Evolutionary conservation across 2,329 filamentous ascomycete genomes (phyloP).

Genomic region (Aureobasidium sp.): DNA sequence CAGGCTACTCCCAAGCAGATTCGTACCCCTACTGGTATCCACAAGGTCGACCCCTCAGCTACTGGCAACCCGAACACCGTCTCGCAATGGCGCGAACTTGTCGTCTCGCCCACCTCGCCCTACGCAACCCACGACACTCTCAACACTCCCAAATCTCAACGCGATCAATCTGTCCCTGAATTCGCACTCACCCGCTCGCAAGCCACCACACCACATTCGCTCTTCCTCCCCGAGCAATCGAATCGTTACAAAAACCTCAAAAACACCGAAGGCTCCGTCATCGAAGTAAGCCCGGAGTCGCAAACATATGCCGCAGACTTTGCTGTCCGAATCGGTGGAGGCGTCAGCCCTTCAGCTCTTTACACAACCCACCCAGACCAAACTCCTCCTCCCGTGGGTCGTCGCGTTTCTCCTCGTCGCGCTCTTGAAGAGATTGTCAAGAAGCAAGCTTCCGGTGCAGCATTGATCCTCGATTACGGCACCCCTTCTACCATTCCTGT

Average conservation of each 20-base stretch:
- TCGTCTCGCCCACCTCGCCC: slow-evolving; percentile 56
- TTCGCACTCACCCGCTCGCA: slow-evolving; percentile 79
- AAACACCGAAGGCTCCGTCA: slow-evolving; percentile 56
- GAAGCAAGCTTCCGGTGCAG: slow-evolving; percentile 64
- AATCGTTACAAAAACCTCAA: slow-evolving; percentile 70
- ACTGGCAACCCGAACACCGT: slow-evolving; percentile 30
- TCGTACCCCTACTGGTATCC: slow-evolving; percentile 42
- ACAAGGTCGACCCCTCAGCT: slow-evolving; percentile 26
- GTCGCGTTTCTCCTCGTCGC: not conserved
- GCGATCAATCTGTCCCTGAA: slow-evolving; percentile 50
- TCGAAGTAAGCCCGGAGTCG: slow-evolving; percentile 87
- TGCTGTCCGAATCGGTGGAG: slow-evolving; percentile 72
- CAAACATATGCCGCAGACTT: slow-evolving; percentile 74
- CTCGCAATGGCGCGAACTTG: slow-evolving; percentile 72
- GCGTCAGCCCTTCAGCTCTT: slow-evolving; percentile 12
- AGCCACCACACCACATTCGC: slow-evolving; percentile 68
- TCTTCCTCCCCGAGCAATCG: slow-evolving; percentile 76
- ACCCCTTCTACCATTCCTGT: slow-evolving; percentile 68
- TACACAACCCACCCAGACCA: slow-evolving; percentile 12
- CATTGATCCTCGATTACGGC: slow-evolving; percentile 94
- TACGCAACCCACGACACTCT: slow-evolving; percentile 48
- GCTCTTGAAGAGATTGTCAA: slow-evolving; percentile 39
- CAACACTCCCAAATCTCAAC: slow-evolving; percentile 35
- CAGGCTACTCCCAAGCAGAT: slow-evolving; percentile 29
- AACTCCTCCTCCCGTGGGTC: not conserved